A percentile compares a stretch with the other conserved stretches of the same genome.
These are phyloP conservation scores for Penicillium argentinense DNA, from an alignment of 495 filamentous ascomycete genomes.

Conservation along the genomic window DNA sequence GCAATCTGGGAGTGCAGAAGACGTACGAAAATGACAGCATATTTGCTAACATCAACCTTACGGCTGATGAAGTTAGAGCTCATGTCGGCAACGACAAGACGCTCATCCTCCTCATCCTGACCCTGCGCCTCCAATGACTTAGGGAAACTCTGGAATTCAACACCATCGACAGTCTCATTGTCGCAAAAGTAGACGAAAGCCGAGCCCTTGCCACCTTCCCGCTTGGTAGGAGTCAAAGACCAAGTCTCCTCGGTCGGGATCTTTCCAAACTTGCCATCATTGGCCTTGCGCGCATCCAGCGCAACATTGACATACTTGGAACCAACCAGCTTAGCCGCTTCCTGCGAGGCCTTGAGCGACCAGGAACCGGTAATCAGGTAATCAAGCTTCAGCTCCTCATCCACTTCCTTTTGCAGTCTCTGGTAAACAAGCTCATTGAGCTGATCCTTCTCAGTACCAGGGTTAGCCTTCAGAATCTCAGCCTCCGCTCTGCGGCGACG, in stretches of 20 bases:
- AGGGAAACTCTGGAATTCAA: conserved; percentile 86
- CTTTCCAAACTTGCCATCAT: conserved; percentile 82
- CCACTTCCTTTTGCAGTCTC: conserved; percentile 60
- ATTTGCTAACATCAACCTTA: conserved; percentile 67
- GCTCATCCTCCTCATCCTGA: conserved; percentile 54
- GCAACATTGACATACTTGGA: conserved; percentile 77
- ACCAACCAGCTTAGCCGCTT: conserved; percentile 74
- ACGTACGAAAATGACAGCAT: conserved; percentile 51
- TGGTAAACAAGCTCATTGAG: conserved; percentile 55
- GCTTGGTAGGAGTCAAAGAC: conserved; percentile 65
- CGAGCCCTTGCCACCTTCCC: conserved; percentile 49
- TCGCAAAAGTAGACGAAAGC: conserved; percentile 89
- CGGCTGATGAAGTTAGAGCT: conserved; percentile 67
- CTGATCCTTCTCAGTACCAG: conserved; percentile 30
- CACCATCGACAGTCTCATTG: conserved; percentile 82
- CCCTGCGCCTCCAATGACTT: conserved; percentile 51
- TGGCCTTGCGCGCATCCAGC: conserved; percentile 64
- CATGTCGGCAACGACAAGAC: conserved; percentile 82
- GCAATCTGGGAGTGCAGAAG: background rate
- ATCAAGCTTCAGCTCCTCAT: conserved; percentile 71
- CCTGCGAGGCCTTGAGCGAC: conserved; percentile 89
- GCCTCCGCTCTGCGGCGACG: conserved; percentile 41
- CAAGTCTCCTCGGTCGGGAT: conserved; percentile 77
- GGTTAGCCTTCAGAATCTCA: conserved; percentile 34
- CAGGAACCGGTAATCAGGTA: conserved; percentile 91